phyloP scores from a whole-genome alignment of 2,329 filamentous ascomycete genomes.

The Scleromitrula shiraiana region DNA sequence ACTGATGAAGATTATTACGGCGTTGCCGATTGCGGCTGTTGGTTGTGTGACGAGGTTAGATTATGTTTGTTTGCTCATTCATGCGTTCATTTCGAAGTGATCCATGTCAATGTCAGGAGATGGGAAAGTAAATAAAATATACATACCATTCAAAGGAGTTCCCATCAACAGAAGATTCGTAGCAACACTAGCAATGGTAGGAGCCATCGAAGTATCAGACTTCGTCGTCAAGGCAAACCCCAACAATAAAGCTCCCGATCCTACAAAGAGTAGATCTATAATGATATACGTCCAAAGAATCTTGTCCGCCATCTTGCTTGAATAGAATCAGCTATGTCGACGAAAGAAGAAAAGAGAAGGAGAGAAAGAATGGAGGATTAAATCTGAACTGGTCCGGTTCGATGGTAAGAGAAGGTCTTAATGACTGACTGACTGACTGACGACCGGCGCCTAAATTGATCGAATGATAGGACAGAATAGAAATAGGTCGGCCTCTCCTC shows the following conservation, averaged over 20 bases:
- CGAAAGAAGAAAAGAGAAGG: too few species aligned
- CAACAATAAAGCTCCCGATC: constrained; percentile 42
- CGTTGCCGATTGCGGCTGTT: constrained; percentile 63
- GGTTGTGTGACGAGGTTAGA: too few species aligned
- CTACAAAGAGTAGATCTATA: constrained; percentile 44
- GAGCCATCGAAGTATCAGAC: constrained; percentile 33
- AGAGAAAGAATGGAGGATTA: too few species aligned
- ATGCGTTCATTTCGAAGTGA: too few species aligned
- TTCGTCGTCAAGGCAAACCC: constrained; percentile 44
- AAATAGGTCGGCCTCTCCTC: background rate
- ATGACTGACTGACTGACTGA: too few species aligned
- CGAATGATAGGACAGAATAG: background rate
- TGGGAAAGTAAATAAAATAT: constrained; percentile 12
- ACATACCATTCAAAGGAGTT: constrained; percentile 45
- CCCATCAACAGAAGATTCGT: constrained; percentile 42
- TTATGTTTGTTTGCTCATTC: too few species aligned
- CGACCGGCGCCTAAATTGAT: constrained; percentile 26
- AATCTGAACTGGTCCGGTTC: too few species aligned
- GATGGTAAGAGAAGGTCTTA: too few species aligned
- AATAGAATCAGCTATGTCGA: constrained; percentile 8
- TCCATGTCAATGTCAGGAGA: too few species aligned
- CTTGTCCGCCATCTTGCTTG: constrained; percentile 39
- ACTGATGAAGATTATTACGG: constrained; percentile 61
- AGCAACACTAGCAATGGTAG: constrained; percentile 42
- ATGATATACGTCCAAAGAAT: constrained; percentile 43